A percentile compares a stretch with the other conserved stretches of the same genome.
These are phyloP conservation scores for Acrocalymma vagum DNA, from an alignment of 2,329 filamentous ascomycete species.

Conservation along the genomic window DNA sequence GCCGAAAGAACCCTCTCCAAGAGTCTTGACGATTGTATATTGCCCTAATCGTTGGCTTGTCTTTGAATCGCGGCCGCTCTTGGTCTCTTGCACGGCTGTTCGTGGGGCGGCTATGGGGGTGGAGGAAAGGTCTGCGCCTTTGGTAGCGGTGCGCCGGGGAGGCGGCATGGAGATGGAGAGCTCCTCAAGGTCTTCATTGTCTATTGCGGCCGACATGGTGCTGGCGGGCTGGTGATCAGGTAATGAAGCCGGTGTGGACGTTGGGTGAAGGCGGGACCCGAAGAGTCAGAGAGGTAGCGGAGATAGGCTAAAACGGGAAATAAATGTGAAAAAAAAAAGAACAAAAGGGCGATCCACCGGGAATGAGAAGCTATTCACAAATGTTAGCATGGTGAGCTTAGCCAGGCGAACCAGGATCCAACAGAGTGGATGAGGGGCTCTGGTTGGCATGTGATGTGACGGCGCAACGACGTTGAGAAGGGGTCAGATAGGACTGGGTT, in stretches of 20 bases:
- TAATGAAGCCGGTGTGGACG: background rate
- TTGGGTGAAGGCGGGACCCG: background rate
- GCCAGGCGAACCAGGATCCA: too few relatives aligned
- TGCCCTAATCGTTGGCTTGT: constrained; percentile 87
- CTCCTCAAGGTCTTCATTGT: constrained; percentile 73
- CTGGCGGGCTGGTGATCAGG: constrained; percentile 6
- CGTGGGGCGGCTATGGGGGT: constrained; percentile 32
- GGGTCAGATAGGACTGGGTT: too few relatives aligned
- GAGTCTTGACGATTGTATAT: constrained; percentile 88
- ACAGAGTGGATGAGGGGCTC: too few relatives aligned
- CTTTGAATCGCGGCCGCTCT: constrained; percentile 61
- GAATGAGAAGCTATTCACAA: too few relatives aligned
- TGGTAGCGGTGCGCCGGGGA: constrained; percentile 61
- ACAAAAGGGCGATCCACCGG: too few relatives aligned
- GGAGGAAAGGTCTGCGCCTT: constrained; percentile 43
- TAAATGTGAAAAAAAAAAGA: too few relatives aligned
- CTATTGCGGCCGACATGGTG: constrained; percentile 61
- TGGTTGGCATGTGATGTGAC: too few relatives aligned
- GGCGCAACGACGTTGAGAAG: too few relatives aligned
- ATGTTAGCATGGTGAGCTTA: too few relatives aligned
- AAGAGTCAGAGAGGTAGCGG: constrained; percentile 7
- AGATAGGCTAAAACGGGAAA: too few relatives aligned
- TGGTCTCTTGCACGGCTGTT: constrained; percentile 43
- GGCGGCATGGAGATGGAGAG: constrained; percentile 79
- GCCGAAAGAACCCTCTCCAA: constrained; percentile 96